Percentiles rank a stretch among this genome's conserved stretches.
phyloP scores from a whole-genome alignment of 2,329 filamentous ascomycete species.

The Thielaviopsis musarum region DNA sequence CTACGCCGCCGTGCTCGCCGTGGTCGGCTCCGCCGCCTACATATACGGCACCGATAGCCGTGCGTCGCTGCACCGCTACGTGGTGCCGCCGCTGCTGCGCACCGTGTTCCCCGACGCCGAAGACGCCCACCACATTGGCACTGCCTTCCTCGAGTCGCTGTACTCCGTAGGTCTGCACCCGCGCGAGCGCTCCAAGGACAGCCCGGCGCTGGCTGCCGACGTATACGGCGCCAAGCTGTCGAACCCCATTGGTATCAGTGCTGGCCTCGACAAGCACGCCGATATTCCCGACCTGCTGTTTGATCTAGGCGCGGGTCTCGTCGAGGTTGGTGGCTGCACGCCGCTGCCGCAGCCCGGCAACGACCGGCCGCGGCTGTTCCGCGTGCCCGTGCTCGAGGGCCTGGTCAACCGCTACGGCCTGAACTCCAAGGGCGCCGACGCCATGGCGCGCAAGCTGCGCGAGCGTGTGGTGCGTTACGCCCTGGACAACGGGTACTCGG shows the following conservation, averaged over 20 bases:
- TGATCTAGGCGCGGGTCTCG: constrained; percentile 66
- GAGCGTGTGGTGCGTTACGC: constrained; percentile 67
- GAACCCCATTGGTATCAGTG: constrained; percentile 90
- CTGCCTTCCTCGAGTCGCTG: constrained; percentile 51
- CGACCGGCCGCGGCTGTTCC: constrained; percentile 72
- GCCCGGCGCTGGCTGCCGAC: constrained; percentile 23
- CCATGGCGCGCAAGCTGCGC: constrained; percentile 63
- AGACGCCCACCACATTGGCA: constrained; percentile 76
- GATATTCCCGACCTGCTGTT: constrained; percentile 77
- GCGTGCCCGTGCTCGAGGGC: constrained; percentile 65
- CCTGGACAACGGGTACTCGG: constrained; percentile 49
- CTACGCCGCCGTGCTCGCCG: constrained; percentile 24
- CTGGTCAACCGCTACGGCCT: constrained; percentile 93
- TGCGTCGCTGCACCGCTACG: constrained; percentile 50
- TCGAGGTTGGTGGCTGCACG: constrained; percentile 86
- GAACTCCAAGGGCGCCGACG: constrained; percentile 79
- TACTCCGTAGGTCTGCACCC: constrained; percentile 63
- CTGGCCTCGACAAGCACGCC: constrained; percentile 85
- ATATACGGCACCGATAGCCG: constrained; percentile 61
- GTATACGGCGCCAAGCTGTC: constrained; percentile 63
- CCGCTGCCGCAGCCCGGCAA: constrained; percentile 81
- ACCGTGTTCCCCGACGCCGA: constrained; percentile 59
- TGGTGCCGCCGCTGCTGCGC: constrained; percentile 50
- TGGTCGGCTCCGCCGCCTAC: constrained; percentile 34
- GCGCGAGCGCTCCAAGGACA: constrained; percentile 47